phyloP scores from a whole-genome alignment of 1,284 basidiomycete genomes.

The Apiotrichum mycotoxinovorans region DNA sequence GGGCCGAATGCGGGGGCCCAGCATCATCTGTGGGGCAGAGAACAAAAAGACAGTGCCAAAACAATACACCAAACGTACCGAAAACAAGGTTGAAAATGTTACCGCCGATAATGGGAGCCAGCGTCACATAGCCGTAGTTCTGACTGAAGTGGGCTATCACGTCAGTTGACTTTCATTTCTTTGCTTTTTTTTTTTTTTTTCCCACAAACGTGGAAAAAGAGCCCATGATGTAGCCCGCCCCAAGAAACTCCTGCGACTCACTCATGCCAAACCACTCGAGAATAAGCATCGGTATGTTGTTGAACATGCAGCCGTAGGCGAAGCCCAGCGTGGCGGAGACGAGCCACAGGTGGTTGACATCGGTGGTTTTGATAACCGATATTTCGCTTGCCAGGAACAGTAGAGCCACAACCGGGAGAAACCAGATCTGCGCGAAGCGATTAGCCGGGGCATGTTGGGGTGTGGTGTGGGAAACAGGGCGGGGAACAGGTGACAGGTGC shows the following conservation, averaged over 20 bases:
- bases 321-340: constrained; percentile 69
- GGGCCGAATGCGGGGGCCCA: not conserved
- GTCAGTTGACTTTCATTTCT: constrained; percentile 5
- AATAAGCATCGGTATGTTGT: constrained; percentile 67
- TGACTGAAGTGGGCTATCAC: constrained; percentile 51
- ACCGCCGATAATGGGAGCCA: constrained; percentile 73
- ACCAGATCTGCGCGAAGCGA: constrained; percentile 52
- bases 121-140: constrained; percentile 79
- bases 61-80: constrained; percentile 50
- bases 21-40: not conserved
- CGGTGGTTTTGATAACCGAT: constrained; percentile 58
- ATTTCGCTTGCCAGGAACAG: constrained; percentile 70
- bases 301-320: constrained; percentile 75
- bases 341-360: constrained; percentile 65
- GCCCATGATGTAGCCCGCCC: no score
- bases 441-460: not conserved
- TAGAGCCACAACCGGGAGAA: constrained; percentile 62
- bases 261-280: constrained; percentile 85
- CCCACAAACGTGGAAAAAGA: no score
- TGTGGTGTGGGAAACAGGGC: not conserved
- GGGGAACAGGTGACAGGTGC: no score
- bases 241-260: constrained; percentile 41
- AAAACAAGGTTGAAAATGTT: constrained; percentile 83
- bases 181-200: no score
- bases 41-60: not conserved